phyloP scores from a whole-genome alignment of 2,329 filamentous ascomycete genomes.

The Sordariomycetes sp. region DNA sequence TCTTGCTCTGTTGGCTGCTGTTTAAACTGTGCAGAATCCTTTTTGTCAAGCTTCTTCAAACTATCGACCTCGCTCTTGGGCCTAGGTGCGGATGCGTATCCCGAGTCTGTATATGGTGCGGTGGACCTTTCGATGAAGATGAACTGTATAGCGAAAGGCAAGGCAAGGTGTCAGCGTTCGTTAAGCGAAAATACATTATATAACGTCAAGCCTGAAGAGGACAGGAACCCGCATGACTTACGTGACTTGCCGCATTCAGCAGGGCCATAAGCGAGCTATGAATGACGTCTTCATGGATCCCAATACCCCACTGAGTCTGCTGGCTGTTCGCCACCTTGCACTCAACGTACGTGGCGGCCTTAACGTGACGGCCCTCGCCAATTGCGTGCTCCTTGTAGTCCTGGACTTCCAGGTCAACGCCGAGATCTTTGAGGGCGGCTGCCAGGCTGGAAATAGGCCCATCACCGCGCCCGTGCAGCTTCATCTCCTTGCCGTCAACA shows the following conservation, averaged over 20 bases:
- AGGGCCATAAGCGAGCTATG: constrained; percentile 81
- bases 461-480: constrained; percentile 71
- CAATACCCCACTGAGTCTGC: constrained; percentile 78
- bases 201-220: too few relatives aligned
- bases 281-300: constrained; percentile 85
- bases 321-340: constrained; percentile 59
- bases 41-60: too few relatives aligned
- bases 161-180: too few relatives aligned
- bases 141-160: too few relatives aligned
- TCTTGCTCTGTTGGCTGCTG: too few relatives aligned
- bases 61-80: too few relatives aligned
- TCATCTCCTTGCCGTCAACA: constrained; percentile 71
- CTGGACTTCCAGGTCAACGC: constrained; percentile 79
- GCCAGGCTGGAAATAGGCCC: constrained; percentile 85
- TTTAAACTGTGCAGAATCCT: too few relatives aligned
- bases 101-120: too few relatives aligned
- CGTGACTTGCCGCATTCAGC: constrained; percentile 74
- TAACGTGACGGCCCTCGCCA: constrained; percentile 68
- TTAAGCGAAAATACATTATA: too few relatives aligned
- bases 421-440: constrained; percentile 65
- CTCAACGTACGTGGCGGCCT: constrained; percentile 93
- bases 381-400: constrained; percentile 98
- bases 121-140: constrained; percentile 5
- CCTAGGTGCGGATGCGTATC: too few relatives aligned
- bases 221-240: constrained; percentile 51